Evolutionary conservation across 1,139 yeast genomes (phyloP), one percentile per base, ranked within the genome.

Genomic region (Spencermartinsiella ligniputridi): DNA sequence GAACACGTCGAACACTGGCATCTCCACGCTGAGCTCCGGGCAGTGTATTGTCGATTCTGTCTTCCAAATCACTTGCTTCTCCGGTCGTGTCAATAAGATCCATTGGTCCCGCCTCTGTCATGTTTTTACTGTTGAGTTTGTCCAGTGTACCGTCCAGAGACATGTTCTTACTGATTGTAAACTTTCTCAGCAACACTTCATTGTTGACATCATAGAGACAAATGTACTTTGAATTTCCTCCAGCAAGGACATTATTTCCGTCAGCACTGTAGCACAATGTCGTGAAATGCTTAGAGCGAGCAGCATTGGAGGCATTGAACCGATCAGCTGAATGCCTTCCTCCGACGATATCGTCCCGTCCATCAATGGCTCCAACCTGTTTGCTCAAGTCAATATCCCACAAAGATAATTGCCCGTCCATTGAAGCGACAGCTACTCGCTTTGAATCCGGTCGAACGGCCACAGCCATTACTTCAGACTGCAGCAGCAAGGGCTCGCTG

Each of bases 21-120:
- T 89, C 97, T 29, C 96, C 97, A 52, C 89, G 73, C 46, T 75
- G 76, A 0, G 97, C 86, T 1, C 99, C 98, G 0, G 99, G 99
- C 41, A 94, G 70, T 1, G 82, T 68, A 34, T 67, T 65, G 60
- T 89, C 97, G 13, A 81, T 64, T 48, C 96, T 75, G 55, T 88
- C 96, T 60, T 88, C 96, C 45, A 81, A 64, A 60, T 90, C 97
- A 18, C 94, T 84, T 40, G 81, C 75, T 52, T 90, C 97, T 11
- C 96, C 97, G 49, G 79, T 83, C 37, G 81, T 75, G 62, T 92
- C 97, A 41, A 92, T 78, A 49, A 86, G 66, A 56, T 84, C 96
- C 39, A 87, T 61, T 1, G 95, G 81, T 1, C 97, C 97, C 2
- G 87, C 95, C 47, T 87, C 96, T 11, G 95, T 86, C 74, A 90